Base-by-base conservation (phyloP, 1,139 yeast genomes). In the Pichiaceae sp. region DNA sequence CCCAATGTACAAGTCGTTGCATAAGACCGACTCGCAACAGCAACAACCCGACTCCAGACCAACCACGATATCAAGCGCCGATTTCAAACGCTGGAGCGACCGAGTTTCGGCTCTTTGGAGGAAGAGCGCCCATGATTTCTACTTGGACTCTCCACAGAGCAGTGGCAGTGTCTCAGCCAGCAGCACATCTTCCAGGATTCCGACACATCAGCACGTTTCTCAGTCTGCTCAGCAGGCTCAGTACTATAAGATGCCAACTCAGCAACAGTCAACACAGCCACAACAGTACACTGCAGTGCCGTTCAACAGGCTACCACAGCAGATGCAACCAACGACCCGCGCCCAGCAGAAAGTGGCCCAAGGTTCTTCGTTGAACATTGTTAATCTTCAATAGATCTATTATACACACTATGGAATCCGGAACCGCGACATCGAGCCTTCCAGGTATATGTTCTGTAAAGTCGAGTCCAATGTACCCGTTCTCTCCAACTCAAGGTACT, bases 361-460 rank as follows among this genome's bases (percentile, higher is more conserved):
- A 19, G 42, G 45, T 1, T 38, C 47, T 3, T 42, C 49, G 4
- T 19, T 39, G 27, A 47, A 45, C 36, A 24, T 47, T 9, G 49
- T 48, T 20, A 45, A 44, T 29, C 35, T 48, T 12, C 50, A 48
- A 32, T 18, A n/a, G 9, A 11, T 29, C 21, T 29, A 20, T 31
- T 15, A 26, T 35, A 39, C 41, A 23, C 39, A 40, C 27, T 52
- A 58, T 15, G 86, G 86, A 3, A 81, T 82, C 45, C 64, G 71
- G 58, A 73, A 80, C 46, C 76, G 72, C 28, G 68, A 54, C 33
- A 62, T 61, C 41, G 76, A 71, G 1, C 98, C 98, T 54, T 85
- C 95, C 23, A 70, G 64, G 52, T 89, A 89, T 11, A 93, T 70
- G 33, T 71, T 68, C 34, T 78, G 72, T 50, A 91, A 65, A 1